Evolutionary conservation across 2,329 filamentous ascomycete species (phyloP).

Genomic region (Colletotrichum zoysiae): DNA sequence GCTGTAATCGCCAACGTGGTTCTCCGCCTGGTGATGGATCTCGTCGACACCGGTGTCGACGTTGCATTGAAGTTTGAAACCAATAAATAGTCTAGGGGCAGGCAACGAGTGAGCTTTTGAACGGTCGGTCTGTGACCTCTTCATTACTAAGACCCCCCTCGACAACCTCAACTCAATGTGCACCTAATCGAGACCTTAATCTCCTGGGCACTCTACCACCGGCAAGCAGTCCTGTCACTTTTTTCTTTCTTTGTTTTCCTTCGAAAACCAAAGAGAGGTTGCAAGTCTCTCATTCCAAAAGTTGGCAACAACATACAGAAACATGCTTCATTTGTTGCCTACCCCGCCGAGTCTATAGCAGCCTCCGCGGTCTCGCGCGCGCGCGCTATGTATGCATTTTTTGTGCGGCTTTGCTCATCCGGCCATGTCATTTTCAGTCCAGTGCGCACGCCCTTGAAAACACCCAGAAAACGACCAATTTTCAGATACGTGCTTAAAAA

Average conservation of each 20-base stretch:
- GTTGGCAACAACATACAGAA: neutral
- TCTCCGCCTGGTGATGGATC: neutral
- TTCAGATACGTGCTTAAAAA: conserved; percentile 1
- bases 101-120: neutral
- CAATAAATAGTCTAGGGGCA: neutral
- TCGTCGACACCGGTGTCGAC: neutral
- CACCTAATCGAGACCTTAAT: neutral
- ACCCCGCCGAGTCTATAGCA: neutral
- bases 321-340: neutral
- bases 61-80: neutral
- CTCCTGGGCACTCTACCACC: neutral
- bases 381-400: neutral
- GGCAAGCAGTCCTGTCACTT: too few species aligned
- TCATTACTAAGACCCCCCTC: neutral
- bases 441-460: neutral
- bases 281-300: neutral
- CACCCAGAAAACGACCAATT: conserved; percentile 1
- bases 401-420: conserved; percentile 13
- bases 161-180: neutral
- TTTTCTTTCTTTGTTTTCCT: neutral
- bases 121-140: neutral
- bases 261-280: neutral
- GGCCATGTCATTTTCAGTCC: conserved; percentile 12
- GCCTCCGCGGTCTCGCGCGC: neutral
- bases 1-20: neutral